Evolutionary conservation across 2,329 filamentous ascomycete genomes (phyloP).

Genomic region (Colletotrichum sp.): DNA sequence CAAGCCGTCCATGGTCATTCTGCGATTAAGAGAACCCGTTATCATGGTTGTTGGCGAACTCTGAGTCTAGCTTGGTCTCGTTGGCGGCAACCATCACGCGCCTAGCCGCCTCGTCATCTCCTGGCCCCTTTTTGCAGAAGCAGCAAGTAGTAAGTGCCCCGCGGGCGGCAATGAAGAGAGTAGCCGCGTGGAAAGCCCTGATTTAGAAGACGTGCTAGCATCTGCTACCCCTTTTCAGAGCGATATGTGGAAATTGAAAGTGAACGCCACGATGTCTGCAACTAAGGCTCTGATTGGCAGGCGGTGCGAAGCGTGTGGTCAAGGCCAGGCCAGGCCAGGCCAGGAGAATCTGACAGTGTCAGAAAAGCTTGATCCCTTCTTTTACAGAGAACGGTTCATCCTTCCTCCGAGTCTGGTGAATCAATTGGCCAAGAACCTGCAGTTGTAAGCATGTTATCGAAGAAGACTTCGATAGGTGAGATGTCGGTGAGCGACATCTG

Average conservation of each 20-base stretch:
- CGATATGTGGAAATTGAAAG: conserved; percentile 2
- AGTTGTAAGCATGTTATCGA: neutral
- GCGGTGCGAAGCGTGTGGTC: neutral
- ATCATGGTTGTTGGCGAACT: neutral
- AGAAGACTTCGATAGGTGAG: neutral
- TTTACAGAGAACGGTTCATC: neutral
- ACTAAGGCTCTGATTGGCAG: neutral
- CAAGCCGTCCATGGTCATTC: neutral
- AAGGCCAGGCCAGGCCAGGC: neutral
- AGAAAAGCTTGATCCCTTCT: conserved; percentile 8
- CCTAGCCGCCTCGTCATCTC: neutral
- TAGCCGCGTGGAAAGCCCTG: neutral
- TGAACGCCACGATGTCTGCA: neutral
- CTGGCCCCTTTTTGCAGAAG: neutral
- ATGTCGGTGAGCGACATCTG: neutral
- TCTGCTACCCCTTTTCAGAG: neutral
- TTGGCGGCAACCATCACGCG: neutral
- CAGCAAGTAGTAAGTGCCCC: neutral
- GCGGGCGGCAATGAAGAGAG: neutral
- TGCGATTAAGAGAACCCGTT: neutral
- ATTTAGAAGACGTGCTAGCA: neutral
- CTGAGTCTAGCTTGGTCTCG: neutral
- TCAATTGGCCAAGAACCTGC: neutral
- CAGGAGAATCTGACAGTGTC: neutral
- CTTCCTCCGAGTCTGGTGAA: neutral